These are phyloP conservation scores for Cephalotrichum gorgonifer DNA, from an alignment of 2,329 filamentous ascomycete species.

Conservation along the genomic window DNA sequence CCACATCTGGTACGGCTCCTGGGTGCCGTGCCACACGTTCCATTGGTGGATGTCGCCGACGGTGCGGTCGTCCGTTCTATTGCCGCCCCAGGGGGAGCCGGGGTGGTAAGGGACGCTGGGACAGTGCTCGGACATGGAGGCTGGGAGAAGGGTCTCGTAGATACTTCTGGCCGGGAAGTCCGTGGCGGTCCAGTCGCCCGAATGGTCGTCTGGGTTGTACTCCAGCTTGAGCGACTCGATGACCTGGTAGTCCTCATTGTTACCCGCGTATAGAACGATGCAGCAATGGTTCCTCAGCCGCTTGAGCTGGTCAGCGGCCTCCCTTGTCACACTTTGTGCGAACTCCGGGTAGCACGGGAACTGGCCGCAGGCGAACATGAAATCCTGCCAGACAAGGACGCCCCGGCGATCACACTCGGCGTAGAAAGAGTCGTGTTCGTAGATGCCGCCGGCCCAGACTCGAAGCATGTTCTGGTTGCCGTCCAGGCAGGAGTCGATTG, in stretches of 20 bases:
- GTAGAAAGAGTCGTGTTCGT: conserved; percentile 58
- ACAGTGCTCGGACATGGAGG: conserved; percentile 48
- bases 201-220: conserved; percentile 68
- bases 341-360: conserved; percentile 53
- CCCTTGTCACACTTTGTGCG: conserved; percentile 47
- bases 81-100: conserved; percentile 52
- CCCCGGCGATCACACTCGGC: conserved; percentile 60
- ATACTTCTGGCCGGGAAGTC: conserved; percentile 67
- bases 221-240: conserved; percentile 56
- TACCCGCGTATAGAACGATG: conserved; percentile 68
- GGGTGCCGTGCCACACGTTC: conserved; percentile 61
- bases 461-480: too few species aligned
- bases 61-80: conserved; percentile 51
- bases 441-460: conserved; percentile 66
- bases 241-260: conserved; percentile 75
- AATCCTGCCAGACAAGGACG: conserved; percentile 63
- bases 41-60: conserved; percentile 78
- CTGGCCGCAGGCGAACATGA: conserved; percentile 59
- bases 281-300: conserved; percentile 51
- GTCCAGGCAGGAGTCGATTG: too few species aligned
- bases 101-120: conserved; percentile 60
- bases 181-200: conserved; percentile 69
- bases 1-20: conserved; percentile 65
- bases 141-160: conserved; percentile 63
- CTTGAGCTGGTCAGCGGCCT: conserved; percentile 52